phyloP scores from a whole-genome alignment of 148 eudicot genomes.

The Rhododendron williamsianum region DNA sequence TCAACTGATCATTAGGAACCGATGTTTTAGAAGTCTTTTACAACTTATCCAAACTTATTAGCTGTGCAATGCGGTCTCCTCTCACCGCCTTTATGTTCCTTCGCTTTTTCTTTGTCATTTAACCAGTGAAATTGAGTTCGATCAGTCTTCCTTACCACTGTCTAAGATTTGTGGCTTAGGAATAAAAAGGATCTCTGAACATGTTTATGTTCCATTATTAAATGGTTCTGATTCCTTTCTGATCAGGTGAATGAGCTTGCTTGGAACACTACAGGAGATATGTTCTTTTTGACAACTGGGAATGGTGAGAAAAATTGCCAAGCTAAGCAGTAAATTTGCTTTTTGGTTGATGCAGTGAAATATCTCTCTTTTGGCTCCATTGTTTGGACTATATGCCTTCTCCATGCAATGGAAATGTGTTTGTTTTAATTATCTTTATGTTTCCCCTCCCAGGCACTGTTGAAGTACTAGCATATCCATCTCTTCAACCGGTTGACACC shows the following conservation, averaged over 20 bases:
- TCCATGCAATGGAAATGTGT: not conserved
- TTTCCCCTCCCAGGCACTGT: slow-evolving; percentile 57
- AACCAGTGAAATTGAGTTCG: not conserved
- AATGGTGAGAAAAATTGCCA: slow-evolving; percentile 54
- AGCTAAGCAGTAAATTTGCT: not conserved
- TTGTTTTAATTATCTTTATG: not conserved
- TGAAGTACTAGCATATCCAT: slow-evolving; percentile 91
- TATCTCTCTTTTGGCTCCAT: not conserved
- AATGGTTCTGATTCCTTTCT: not conserved
- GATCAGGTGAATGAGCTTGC: slow-evolving; percentile 93
- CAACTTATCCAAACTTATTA: not conserved
- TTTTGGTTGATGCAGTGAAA: not conserved
- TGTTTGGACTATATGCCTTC: not conserved
- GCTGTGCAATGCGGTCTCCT: not conserved
- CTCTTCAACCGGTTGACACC: slow-evolving; percentile 76
- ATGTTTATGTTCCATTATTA: not conserved
- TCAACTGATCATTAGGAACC: not conserved
- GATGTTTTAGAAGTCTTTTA: not conserved
- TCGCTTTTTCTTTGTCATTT: not conserved
- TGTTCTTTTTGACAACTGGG: slow-evolving; percentile 92
- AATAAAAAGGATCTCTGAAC: not conserved
- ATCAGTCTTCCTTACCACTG: not conserved
- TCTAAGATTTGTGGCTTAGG: not conserved
- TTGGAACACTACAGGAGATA: slow-evolving; percentile 84
- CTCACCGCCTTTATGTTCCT: not conserved